Conservation (phyloP, 2,329 filamentous ascomycete genomes). For the Fusarium equiseti region DNA sequence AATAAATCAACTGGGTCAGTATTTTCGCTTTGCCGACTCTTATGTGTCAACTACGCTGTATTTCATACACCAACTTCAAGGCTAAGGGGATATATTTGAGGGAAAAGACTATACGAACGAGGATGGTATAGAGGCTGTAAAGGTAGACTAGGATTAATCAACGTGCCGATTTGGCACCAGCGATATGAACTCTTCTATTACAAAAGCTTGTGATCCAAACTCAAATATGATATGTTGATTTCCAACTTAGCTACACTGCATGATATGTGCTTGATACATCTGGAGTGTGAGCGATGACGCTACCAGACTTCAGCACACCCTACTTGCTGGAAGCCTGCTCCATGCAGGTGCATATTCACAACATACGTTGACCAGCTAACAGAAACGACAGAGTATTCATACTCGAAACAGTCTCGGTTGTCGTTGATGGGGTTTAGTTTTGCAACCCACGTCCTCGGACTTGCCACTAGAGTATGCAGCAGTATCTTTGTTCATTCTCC, state of each 20-base stretch:
- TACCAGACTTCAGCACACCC: background rate
- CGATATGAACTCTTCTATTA: constrained; percentile 7
- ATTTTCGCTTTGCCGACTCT: constrained; percentile 13
- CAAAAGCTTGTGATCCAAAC: constrained; percentile 6
- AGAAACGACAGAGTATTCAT: background rate
- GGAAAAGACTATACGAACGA: constrained; percentile 28
- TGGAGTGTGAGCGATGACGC: background rate
- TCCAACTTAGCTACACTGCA: background rate
- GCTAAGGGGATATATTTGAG: constrained; percentile 17
- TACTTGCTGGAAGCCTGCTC: background rate
- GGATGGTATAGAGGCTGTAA: constrained; percentile 13
- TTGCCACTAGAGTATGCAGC: background rate
- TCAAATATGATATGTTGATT: background rate
- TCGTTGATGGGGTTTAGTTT: background rate
- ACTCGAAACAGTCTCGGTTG: background rate
- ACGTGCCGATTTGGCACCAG: constrained; percentile 16
- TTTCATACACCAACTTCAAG: constrained; percentile 34
- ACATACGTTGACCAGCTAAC: background rate
- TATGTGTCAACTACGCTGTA: constrained; percentile 42
- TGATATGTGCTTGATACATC: background rate
- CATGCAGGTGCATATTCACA: background rate
- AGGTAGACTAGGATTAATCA: constrained; percentile 41
- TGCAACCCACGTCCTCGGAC: background rate
- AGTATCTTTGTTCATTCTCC: background rate
- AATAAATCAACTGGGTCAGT: constrained; percentile 60